phyloP scores from a whole-genome alignment of 305 asterid genomes.

The Ajuga reptans region DNA sequence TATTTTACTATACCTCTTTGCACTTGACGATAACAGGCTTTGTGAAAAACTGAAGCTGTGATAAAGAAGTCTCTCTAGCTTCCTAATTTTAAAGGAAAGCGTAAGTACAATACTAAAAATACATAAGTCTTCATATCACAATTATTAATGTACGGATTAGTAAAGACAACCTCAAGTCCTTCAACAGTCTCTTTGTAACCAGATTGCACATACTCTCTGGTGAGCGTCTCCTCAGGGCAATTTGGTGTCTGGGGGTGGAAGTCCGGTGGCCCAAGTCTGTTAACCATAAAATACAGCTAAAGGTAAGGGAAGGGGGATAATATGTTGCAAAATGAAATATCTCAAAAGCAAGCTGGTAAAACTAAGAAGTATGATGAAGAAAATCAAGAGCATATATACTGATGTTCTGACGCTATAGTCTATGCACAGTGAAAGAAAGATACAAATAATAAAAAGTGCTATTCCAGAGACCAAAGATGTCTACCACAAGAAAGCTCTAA shows the following conservation, averaged over 20 bases:
- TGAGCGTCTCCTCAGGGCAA: slow-evolving; percentile 91
- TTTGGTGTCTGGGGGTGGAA: slow-evolving; percentile 73
- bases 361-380: neutral
- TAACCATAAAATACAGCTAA: slow-evolving; percentile 13
- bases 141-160: neutral
- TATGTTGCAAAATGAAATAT: neutral
- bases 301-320: slow-evolving; percentile 9
- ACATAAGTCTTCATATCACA: neutral
- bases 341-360: slow-evolving; percentile 12
- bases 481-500: slow-evolving; percentile 4
- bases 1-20: slow-evolving; percentile 60
- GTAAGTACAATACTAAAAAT: neutral
- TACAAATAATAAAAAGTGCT: neutral
- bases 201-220: slow-evolving; percentile 60
- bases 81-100: slow-evolving; percentile 45
- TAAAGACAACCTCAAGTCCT: slow-evolving; percentile 68
- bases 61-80: slow-evolving; percentile 61
- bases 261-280: slow-evolving; percentile 95
- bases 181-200: slow-evolving; percentile 82
- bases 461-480: neutral
- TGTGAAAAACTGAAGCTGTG: slow-evolving; percentile 62
- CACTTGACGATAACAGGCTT: slow-evolving; percentile 65
- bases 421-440: neutral
- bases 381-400: neutral
- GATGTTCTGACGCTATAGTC: slow-evolving; percentile 9